These are phyloP conservation scores for Thielaviopsis punctulata DNA, from an alignment of 2,329 filamentous ascomycete genomes.

Conservation along the genomic window DNA sequence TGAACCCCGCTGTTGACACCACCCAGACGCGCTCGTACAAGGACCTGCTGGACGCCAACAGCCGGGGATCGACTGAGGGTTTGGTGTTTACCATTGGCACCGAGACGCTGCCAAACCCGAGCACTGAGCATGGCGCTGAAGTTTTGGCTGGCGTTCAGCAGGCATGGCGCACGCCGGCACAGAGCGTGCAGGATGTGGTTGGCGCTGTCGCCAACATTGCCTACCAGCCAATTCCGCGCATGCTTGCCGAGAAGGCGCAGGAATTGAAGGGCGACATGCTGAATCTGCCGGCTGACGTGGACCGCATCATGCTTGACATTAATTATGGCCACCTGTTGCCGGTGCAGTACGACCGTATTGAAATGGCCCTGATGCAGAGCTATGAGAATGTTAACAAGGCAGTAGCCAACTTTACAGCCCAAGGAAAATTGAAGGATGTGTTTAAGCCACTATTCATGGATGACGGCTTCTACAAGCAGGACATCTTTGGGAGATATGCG, in stretches of 20 bases:
- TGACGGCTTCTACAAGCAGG: constrained; percentile 24
- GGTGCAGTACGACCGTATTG: constrained; percentile 10
- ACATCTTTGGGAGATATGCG: constrained; percentile 24
- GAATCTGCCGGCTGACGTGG: constrained; percentile 18
- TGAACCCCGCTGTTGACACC: constrained; percentile 18
- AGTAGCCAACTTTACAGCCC: constrained; percentile 12
- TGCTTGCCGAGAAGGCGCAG: constrained; percentile 20
- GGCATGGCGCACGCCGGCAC: constrained; percentile 19
- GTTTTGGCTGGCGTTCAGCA: constrained; percentile 19
- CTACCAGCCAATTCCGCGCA: constrained; percentile 26
- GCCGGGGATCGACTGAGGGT: constrained; percentile 19
- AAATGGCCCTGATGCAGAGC: constrained; percentile 13
- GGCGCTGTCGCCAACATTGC: constrained; percentile 16
- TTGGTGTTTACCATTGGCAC: constrained; percentile 24
- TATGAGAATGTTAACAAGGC: constrained; percentile 13
- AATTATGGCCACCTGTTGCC: constrained; percentile 15
- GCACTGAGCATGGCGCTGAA: constrained; percentile 16
- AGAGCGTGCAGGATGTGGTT: constrained; percentile 10
- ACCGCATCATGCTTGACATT: constrained; percentile 14
- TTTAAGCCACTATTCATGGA: constrained; percentile 23
- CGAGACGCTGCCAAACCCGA: constrained; percentile 20
- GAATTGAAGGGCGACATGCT: constrained; percentile 24
- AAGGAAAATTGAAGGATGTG: constrained; percentile 1
- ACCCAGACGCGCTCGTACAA: constrained; percentile 14
- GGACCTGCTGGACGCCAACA: constrained; percentile 5